Percentiles rank a stretch among this genome's conserved stretches.
Evolutionary conservation across 2,329 filamentous ascomycete genomes (phyloP).

Genomic region (Ophiostoma piceae): DNA sequence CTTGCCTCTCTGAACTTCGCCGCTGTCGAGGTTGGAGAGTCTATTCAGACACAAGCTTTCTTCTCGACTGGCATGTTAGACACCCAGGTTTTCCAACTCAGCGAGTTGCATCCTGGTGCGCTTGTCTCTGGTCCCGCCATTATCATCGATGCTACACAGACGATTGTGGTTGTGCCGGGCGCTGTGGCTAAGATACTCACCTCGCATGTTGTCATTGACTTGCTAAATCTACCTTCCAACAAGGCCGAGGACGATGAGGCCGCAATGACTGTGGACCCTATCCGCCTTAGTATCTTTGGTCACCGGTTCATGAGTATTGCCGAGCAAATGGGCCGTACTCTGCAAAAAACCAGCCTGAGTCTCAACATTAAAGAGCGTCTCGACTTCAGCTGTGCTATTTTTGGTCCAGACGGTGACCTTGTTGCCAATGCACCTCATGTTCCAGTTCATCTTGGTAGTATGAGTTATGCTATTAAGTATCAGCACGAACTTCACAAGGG

Average conservation of each 20-base stretch:
- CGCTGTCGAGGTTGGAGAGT: not conserved
- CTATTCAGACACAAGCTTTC: not conserved
- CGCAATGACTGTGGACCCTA: slow-evolving; percentile 56
- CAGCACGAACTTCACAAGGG: slow-evolving; percentile 36
- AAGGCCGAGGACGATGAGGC: slow-evolving; percentile 42
- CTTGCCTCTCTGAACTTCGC: not conserved
- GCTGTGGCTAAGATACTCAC: slow-evolving; percentile 72
- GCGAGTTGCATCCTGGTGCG: slow-evolving; percentile 65
- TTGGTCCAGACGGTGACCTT: slow-evolving; percentile 66
- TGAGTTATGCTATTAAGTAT: slow-evolving; percentile 62
- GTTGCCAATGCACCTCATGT: slow-evolving; percentile 77
- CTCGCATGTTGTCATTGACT: slow-evolving; percentile 84
- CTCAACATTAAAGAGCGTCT: slow-evolving; percentile 77
- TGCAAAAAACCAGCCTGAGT: slow-evolving; percentile 73
- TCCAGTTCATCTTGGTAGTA: slow-evolving; percentile 73
- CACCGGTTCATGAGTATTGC: slow-evolving; percentile 83
- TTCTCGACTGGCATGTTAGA: slow-evolving; percentile 52
- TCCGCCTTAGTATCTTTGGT: slow-evolving; percentile 72
- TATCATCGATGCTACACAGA: slow-evolving; percentile 81
- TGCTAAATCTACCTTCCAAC: slow-evolving; percentile 34
- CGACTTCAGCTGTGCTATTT: slow-evolving; percentile 77
- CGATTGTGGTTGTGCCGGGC: slow-evolving; percentile 78
- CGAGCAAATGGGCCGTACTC: slow-evolving; percentile 73
- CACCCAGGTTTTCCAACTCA: slow-evolving; percentile 74
- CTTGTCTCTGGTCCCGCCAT: slow-evolving; percentile 74